Base-by-base conservation (phyloP, 1,284 basidiomycete genomes). In the Leccinum pachyderme region DNA sequence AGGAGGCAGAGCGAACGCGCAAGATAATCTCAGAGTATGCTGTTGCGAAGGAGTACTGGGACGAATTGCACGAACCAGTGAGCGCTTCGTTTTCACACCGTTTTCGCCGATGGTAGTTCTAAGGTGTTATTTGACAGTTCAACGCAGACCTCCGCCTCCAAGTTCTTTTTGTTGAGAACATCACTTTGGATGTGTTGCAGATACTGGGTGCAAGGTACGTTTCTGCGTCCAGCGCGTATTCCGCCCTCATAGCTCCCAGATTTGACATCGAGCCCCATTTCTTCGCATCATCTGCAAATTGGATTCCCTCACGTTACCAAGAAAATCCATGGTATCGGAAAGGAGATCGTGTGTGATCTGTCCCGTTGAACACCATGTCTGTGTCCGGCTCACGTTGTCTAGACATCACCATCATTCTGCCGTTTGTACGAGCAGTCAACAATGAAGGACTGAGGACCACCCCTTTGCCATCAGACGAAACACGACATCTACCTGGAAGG, bases 291-390 rank as follows among this genome's bases (percentile, higher is more conserved):
- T 80, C 81, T 0, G 65, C 80, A 22, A 79, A 81, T 43, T 79
- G 79, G 76, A 83, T 82, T 52, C 82, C 81, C 2, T 73, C 80
- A 0, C 72, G 79, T 44, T 82, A 80, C 57, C 81, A 80, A 57
- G 78, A 80, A 51, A 68, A 76, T 51, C 65, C 75, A 2, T 58
- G 63, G 1, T 56, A 57, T 4, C 57, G 59, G 0, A 32, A 72
- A 45, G 74, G 77, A 28, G 81, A 83, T 59, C 81, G 82, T 83
- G 61, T 58, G 81, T 68, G 22, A 31, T 52, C 29, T 46, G 7
- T 5, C n/a, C 9, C 18, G 4, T 41, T 41, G 39, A 2, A 47
- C 3, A 7, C 3, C 33, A 11, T 29, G 5, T 24, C 0, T 47
- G 29, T 32, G 2, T 48, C 25, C 6, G 0, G 13, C 54, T 63